These are phyloP conservation scores for Hemisphaericaspora lyxosophila DNA, from an alignment of 1,139 yeast genomes.

Conservation along the genomic window DNA sequence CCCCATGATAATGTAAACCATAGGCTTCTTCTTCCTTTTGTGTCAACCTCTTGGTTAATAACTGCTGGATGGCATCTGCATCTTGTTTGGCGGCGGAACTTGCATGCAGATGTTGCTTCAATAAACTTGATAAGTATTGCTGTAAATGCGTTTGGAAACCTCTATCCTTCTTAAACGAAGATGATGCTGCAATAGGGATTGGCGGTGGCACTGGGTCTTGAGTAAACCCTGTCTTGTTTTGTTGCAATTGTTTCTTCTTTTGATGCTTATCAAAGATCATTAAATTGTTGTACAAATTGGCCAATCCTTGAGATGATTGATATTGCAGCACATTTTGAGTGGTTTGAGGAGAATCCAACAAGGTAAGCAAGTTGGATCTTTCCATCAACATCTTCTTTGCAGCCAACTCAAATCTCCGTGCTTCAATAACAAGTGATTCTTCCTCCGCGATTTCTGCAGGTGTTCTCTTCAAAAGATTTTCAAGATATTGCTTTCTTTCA, in stretches of 20 bases:
- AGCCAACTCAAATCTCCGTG: slow-evolving; percentile 87
- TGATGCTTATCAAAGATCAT: slow-evolving; percentile 72
- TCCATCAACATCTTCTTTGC: slow-evolving; percentile 88
- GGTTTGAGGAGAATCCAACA: slow-evolving; percentile 86
- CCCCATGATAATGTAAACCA: slow-evolving; percentile 77
- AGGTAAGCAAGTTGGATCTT: slow-evolving; percentile 72
- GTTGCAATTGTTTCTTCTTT: slow-evolving; percentile 42
- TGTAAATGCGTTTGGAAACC: slow-evolving; percentile 53
- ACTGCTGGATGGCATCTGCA: slow-evolving; percentile 40
- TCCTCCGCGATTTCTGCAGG: slow-evolving; percentile 99
- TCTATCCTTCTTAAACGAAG: slow-evolving; percentile 51
- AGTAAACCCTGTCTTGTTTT: slow-evolving; percentile 37
- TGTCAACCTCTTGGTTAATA: slow-evolving; percentile 58
- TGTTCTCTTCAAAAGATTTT: slow-evolving; percentile 72
- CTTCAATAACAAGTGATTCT: slow-evolving; percentile 89
- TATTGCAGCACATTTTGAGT: slow-evolving; percentile 76
- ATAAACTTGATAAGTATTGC: slow-evolving; percentile 38
- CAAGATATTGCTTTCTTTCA: slow-evolving; percentile 78
- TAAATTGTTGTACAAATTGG: slow-evolving; percentile 79
- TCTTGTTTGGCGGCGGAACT: slow-evolving; percentile 31
- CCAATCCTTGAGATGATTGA: slow-evolving; percentile 83
- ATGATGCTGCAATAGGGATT: slow-evolving; percentile 56
- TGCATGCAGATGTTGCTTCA: slow-evolving; percentile 36
- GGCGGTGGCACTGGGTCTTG: slow-evolving; percentile 61
- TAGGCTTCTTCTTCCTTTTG: slow-evolving; percentile 81